Evolutionary conservation across 805 yeast species (phyloP), one percentile per base, ranked within the genome.

Genomic region (Hermanozyma aechmeae): DNA sequence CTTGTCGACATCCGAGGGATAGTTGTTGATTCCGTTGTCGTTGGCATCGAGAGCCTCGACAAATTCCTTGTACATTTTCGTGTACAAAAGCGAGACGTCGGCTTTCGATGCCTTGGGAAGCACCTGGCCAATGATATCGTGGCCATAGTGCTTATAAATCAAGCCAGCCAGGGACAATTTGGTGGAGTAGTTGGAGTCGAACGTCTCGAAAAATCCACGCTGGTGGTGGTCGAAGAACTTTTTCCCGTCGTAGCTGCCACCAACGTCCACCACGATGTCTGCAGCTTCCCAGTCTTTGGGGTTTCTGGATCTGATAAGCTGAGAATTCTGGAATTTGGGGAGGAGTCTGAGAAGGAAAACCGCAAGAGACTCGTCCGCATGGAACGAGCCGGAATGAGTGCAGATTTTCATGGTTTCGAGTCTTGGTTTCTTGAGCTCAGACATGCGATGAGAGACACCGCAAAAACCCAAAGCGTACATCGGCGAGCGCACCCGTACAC

Each of bases 161-260:
- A 92, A 68, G 15, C 98, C 98, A 6, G 98, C 98, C 33, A 95
- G 81, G 13, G 94, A 79, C 40, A 92, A 68, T 54, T 85, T 87
- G 29, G 97, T 92, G 35, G 61, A 53, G 49, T 64, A 80, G 6
- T 65, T 57, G 1, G 52, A 65, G 15, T 72, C 72, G 49, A 92
- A 89, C 4, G 80, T 74, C 42, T 80, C 87, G 17, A 60, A 58
- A 48, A 92, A 92, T 13, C 81, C 97, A 39, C 96, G 73, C 63
- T 92, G 98, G 59, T 92, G 98, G 51, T 92, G 98, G 53, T 92
- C 98, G 53, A 84, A 89, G 53, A 67, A 83, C 58, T 87, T 87
- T 24, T 62, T 65, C 7, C 40, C 36, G 50, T 86, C 95, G 54
- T 87, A 92, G 50, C 81, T 68, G 10, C 95, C 98, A 49, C 93